These are phyloP conservation scores for Chamaecyparis obtusa DNA, from an alignment of 75 land plant genomes.

Conservation along the genomic window DNA sequence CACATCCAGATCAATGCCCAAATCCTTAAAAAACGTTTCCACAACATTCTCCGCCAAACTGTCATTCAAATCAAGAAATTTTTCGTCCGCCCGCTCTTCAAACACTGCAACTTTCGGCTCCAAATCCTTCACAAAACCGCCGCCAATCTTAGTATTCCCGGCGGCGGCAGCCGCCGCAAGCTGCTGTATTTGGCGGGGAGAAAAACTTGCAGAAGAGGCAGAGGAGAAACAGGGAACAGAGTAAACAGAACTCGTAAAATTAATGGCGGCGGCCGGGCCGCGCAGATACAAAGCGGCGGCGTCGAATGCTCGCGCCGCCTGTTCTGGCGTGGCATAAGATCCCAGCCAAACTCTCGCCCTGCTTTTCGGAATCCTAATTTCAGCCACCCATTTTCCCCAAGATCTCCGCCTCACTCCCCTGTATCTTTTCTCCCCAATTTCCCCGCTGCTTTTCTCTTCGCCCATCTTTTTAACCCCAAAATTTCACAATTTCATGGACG, in stretches of 20 bases:
- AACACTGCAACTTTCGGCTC: background rate
- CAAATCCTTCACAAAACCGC: background rate
- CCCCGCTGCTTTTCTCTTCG: background rate
- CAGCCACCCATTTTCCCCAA: slow-evolving; percentile 81
- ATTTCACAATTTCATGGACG: too few relatives aligned
- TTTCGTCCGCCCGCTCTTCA: background rate
- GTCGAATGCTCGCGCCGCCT: slow-evolving; percentile 67
- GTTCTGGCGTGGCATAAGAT: slow-evolving; percentile 51
- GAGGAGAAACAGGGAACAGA: background rate
- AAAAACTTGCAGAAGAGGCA: background rate
- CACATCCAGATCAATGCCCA: background rate
- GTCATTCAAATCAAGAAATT: background rate
- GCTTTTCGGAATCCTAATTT: slow-evolving; percentile 63
- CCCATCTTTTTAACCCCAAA: background rate
- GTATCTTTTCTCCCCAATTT: slow-evolving; percentile 7
- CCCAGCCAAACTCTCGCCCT: slow-evolving; percentile 66
- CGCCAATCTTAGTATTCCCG: background rate
- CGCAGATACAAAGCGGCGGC: slow-evolving; percentile 52
- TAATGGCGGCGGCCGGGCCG: slow-evolving; percentile 47
- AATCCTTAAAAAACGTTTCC: background rate
- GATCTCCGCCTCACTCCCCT: slow-evolving; percentile 60
- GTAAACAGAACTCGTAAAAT: slow-evolving; percentile 38
- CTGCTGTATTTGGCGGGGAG: background rate
- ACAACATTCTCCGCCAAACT: background rate
- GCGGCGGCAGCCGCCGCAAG: background rate